A percentile compares a stretch with the other conserved stretches of the same genome.
Conservation (phyloP, 106 monocot species). For the Gastrodia elata region DNA sequence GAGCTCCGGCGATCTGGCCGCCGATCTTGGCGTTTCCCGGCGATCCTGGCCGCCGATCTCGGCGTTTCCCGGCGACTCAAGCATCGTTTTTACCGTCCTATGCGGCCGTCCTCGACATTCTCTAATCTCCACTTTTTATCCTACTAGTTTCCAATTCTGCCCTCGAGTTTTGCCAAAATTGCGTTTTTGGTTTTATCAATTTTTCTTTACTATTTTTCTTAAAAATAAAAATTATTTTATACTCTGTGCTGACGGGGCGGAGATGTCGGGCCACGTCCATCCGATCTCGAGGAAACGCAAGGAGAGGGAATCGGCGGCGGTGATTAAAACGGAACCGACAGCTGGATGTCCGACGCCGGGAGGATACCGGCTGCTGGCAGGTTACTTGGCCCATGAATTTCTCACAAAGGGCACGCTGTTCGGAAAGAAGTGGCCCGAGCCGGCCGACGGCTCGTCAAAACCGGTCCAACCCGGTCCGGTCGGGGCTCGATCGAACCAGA, state of each 20-base stretch:
- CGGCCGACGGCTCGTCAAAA: background rate
- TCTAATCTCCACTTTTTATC: background rate
- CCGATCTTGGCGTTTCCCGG: background rate
- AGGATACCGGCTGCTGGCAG: slow-evolving; percentile 52
- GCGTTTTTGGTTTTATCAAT: background rate
- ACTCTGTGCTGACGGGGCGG: slow-evolving; percentile 24
- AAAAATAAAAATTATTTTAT: background rate
- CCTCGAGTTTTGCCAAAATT: background rate
- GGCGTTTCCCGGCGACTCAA: background rate
- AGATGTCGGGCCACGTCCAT: slow-evolving; percentile 21
- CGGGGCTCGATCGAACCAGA: background rate
- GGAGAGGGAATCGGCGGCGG: slow-evolving; percentile 26
- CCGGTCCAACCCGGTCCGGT: slow-evolving; percentile 6
- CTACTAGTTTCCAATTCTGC: background rate
- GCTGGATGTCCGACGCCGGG: slow-evolving; percentile 8
- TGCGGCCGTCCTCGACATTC: background rate
- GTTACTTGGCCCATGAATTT: slow-evolving; percentile 91
- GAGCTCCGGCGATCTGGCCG: background rate
- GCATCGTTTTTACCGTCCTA: background rate
- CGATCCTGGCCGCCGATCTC: background rate
- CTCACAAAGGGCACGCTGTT: slow-evolving; percentile 55
- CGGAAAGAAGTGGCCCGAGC: slow-evolving; percentile 18
- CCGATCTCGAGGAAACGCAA: slow-evolving; percentile 51
- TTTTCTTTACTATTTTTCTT: background rate
- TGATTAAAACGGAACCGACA: background rate